Evolutionary conservation across 1,284 basidiomycete species (phyloP).

Genomic region (Irpex rosettiformis): DNA sequence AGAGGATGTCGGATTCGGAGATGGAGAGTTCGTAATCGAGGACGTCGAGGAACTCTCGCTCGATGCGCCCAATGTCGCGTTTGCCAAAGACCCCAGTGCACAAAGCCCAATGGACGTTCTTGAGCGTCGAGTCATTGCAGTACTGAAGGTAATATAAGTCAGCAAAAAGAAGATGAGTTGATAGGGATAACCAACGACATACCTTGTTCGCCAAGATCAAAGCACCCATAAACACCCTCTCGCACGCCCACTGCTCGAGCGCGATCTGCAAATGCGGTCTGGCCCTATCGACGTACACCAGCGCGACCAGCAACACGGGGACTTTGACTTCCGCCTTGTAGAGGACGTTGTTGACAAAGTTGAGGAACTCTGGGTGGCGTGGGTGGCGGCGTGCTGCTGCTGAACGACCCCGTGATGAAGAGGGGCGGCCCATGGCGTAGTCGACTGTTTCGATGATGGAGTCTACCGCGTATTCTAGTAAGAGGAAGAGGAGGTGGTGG

Average conservation of each 20-base stretch:
- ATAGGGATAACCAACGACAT: no score
- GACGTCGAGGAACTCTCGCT: constrained; percentile 74
- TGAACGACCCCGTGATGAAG: constrained; percentile 47
- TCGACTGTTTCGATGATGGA: constrained; percentile 66
- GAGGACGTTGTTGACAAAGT: constrained; percentile 63
- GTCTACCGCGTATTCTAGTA: constrained; percentile 63
- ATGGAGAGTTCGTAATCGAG: constrained; percentile 67
- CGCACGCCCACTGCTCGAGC: constrained; percentile 74
- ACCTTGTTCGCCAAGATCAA: constrained; percentile 73
- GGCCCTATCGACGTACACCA: constrained; percentile 70
- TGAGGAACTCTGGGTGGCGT: constrained; percentile 51
- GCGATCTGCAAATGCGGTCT: constrained; percentile 72
- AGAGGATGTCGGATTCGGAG: constrained; percentile 59
- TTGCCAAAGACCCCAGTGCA: constrained; percentile 78
- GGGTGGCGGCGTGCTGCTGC: constrained; percentile 40
- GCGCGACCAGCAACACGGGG: constrained; percentile 57
- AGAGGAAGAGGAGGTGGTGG: constrained; percentile 12
- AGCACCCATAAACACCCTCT: constrained; percentile 72
- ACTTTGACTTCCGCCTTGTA: constrained; percentile 64
- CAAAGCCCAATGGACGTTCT: constrained; percentile 75
- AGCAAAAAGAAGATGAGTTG: constrained; percentile 13
- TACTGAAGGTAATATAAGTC: constrained; percentile 42
- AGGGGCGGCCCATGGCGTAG: constrained; percentile 62
- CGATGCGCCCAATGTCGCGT: constrained; percentile 72
- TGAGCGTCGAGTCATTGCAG: constrained; percentile 69